Evolutionary conservation across 371 early-diverging fungal genomes (phyloP).

Genomic region (Mucor saturninus): DNA sequence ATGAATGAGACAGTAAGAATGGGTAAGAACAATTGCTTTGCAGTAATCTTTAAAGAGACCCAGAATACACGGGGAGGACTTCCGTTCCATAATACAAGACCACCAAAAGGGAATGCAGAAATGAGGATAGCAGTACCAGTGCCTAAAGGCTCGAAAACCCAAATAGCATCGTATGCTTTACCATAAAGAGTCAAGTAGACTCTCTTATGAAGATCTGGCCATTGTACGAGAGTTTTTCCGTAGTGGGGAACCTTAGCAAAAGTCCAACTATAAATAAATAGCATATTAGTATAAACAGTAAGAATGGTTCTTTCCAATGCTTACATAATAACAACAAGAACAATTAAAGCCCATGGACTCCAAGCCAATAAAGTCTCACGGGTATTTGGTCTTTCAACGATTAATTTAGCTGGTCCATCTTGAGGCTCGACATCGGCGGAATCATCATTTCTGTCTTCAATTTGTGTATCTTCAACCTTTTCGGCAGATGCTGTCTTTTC

Average conservation of each 20-base stretch:
- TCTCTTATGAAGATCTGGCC: constrained; percentile 47
- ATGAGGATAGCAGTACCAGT: constrained; percentile 55
- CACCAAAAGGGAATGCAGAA: constrained; percentile 33
- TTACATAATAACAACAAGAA: constrained; percentile 51
- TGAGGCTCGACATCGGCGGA: not conserved
- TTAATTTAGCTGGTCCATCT: not conserved
- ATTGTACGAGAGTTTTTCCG: constrained; percentile 40
- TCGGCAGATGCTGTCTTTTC: not conserved
- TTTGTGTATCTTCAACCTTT: not conserved
- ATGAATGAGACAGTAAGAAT: constrained; percentile 52
- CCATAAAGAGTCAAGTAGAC: constrained; percentile 50
- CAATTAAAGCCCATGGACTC: constrained; percentile 55
- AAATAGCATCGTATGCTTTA: constrained; percentile 50
- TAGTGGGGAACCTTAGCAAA: constrained; percentile 37
- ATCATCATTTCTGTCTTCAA: not conserved
- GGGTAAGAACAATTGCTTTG: constrained; percentile 44
- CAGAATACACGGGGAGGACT: constrained; percentile 33
- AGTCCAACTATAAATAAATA: constrained; percentile 34
- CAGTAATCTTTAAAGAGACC: constrained; percentile 33
- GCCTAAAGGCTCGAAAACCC: constrained; percentile 56
- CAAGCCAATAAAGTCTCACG: constrained; percentile 46
- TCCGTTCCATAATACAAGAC: constrained; percentile 41
- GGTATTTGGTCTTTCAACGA: constrained; percentile 34
- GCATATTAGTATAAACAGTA: not conserved
- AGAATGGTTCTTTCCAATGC: not conserved